Percentiles rank a stretch among this genome's conserved stretches.
These are phyloP conservation scores for Artemisia annua DNA, from an alignment of 129 eudicot genomes.

Conservation along the genomic window DNA sequence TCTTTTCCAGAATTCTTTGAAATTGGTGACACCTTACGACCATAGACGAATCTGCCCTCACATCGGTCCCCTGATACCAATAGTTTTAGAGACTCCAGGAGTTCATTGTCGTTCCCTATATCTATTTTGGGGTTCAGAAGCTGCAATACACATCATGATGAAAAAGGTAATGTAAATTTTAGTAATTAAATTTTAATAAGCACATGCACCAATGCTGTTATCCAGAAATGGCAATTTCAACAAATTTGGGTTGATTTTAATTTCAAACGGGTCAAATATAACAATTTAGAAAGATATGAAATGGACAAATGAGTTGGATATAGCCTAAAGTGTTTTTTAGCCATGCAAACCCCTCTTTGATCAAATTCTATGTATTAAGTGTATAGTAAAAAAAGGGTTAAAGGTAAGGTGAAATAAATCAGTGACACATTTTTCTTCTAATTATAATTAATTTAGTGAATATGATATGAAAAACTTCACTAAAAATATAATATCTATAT, in stretches of 20 bases:
- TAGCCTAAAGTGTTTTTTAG: too few relatives aligned
- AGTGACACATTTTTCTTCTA: too few relatives aligned
- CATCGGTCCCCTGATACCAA: constrained; percentile 76
- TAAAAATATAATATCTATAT: background rate
- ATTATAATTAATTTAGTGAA: too few relatives aligned
- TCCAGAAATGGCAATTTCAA: background rate
- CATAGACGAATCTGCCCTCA: constrained; percentile 88
- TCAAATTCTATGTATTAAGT: too few relatives aligned
- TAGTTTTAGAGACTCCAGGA: constrained; percentile 66
- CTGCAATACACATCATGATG: constrained; percentile 36
- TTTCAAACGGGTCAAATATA: too few relatives aligned
- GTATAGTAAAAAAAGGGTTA: too few relatives aligned
- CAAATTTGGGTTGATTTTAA: too few relatives aligned
- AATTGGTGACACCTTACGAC: constrained; percentile 53
- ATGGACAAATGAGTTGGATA: too few relatives aligned
- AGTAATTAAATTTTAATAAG: background rate
- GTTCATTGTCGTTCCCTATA: constrained; percentile 47
- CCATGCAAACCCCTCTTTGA: too few relatives aligned
- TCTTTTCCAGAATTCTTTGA: constrained; percentile 40
- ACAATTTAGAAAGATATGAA: too few relatives aligned
- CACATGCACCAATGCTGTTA: background rate
- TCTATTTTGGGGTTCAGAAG: constrained; percentile 67
- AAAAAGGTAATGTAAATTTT: background rate
- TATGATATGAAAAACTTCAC: background rate
- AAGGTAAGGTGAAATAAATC: too few relatives aligned